Percentiles rank a stretch among this genome's conserved stretches.
These are phyloP conservation scores for Saccharomyces kudriavzevii DNA, from an alignment of 805 yeast genomes.

Conservation along the genomic window DNA sequence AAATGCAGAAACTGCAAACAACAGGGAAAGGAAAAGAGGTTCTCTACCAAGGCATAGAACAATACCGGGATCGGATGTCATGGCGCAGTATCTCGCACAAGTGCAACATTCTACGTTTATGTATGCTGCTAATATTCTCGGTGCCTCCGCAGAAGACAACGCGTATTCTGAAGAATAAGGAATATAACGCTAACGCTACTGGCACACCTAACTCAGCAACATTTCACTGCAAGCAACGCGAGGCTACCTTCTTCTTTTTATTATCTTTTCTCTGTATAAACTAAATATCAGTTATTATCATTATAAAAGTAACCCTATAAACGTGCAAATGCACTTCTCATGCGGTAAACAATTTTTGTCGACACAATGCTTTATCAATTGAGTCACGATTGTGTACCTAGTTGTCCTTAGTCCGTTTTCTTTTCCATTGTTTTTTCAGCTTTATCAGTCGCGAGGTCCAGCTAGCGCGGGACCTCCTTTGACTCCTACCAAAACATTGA, in stretches of 20 bases:
- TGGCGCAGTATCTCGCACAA: slow-evolving; percentile 73
- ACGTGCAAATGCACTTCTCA: too few relatives aligned
- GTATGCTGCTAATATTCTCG: slow-evolving; percentile 47
- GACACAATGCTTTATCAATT: too few relatives aligned
- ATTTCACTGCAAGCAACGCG: too few relatives aligned
- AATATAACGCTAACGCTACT: too few relatives aligned
- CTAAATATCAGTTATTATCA: background rate
- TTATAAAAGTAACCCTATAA: background rate
- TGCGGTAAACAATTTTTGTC: too few relatives aligned
- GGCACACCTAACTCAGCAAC: too few relatives aligned
- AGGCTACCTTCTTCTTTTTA: background rate
- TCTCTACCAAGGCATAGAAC: slow-evolving; percentile 9
- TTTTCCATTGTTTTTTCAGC: too few relatives aligned
- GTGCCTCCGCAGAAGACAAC: slow-evolving; percentile 36
- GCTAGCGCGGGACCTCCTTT: too few relatives aligned
- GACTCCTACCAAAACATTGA: too few relatives aligned
- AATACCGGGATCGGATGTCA: slow-evolving; percentile 59
- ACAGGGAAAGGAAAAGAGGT: slow-evolving; percentile 3
- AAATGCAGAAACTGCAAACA: slow-evolving; percentile 4
- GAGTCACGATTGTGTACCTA: too few relatives aligned
- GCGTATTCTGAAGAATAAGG: slow-evolving; percentile 16
- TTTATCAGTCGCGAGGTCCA: too few relatives aligned
- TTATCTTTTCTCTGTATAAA: background rate
- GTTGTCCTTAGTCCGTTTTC: too few relatives aligned
- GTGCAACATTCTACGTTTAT: slow-evolving; percentile 53